These are phyloP conservation scores for Helianthus tuberosus DNA, from an alignment of 129 eudicot genomes.

Conservation along the genomic window DNA sequence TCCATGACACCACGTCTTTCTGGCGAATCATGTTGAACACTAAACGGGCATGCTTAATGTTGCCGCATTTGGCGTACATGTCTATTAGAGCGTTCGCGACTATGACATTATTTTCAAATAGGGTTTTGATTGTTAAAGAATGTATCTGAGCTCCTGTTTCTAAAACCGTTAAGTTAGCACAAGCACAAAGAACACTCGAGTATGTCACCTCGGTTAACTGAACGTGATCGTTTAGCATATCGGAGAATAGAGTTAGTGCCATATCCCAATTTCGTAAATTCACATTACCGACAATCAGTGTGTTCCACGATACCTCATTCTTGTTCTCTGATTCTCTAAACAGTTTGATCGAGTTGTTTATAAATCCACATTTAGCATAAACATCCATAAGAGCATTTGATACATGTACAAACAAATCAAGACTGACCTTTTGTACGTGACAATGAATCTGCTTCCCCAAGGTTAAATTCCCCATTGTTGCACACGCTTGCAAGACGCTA, in stretches of 20 bases:
- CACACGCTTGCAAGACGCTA: slow-evolving; percentile 77
- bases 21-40: slow-evolving; percentile 50
- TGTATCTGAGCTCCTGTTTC: slow-evolving; percentile 70
- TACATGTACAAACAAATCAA: slow-evolving; percentile 57
- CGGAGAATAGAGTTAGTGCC: slow-evolving; percentile 49
- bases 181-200: slow-evolving; percentile 67
- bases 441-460: slow-evolving; percentile 70
- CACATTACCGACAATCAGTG: slow-evolving; percentile 72
- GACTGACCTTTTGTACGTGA: slow-evolving; percentile 56
- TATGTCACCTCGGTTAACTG: slow-evolving; percentile 65
- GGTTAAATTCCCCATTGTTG: slow-evolving; percentile 34
- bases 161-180: slow-evolving; percentile 62
- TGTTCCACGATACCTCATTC: slow-evolving; percentile 86
- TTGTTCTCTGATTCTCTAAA: slow-evolving; percentile 45
- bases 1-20: slow-evolving; percentile 74
- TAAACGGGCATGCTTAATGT: slow-evolving; percentile 56
- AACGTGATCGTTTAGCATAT: slow-evolving; percentile 57
- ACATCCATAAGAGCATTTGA: slow-evolving; percentile 81
- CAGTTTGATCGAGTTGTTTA: slow-evolving; percentile 48
- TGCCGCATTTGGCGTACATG: slow-evolving; percentile 82
- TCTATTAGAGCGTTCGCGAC: slow-evolving; percentile 68
- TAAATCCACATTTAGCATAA: slow-evolving; percentile 74
- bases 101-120: slow-evolving; percentile 38
- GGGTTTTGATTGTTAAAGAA: slow-evolving; percentile 51
- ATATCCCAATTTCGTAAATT: slow-evolving; percentile 55